Percentiles rank a stretch among this genome's conserved stretches.
phyloP scores from a whole-genome alignment of 2,329 filamentous ascomycete species.

The Fusarium buxicola region DNA sequence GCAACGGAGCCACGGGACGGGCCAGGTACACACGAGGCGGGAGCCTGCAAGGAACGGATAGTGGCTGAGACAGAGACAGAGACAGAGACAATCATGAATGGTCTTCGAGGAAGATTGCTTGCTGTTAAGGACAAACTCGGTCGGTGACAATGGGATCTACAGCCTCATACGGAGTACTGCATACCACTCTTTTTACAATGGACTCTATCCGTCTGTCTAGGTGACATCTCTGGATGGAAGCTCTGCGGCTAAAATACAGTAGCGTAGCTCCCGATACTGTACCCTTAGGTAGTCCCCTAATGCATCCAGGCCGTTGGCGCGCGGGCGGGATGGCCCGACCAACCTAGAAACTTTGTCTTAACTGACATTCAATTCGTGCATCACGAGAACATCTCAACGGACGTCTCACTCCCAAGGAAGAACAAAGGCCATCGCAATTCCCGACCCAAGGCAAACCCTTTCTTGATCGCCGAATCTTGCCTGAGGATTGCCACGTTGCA shows the following conservation, averaged over 20 bases:
- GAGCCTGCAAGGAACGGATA: slow-evolving; percentile 27
- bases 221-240: slow-evolving; percentile 5
- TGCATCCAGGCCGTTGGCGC: slow-evolving; percentile 26
- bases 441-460: not conserved
- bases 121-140: not conserved
- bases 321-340: slow-evolving; percentile 43
- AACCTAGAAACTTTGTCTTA: slow-evolving; percentile 40
- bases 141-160: not conserved
- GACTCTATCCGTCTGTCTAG: not conserved
- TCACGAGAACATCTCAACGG: not conserved
- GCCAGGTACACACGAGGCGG: slow-evolving; percentile 23
- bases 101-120: not conserved
- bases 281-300: slow-evolving; percentile 11
- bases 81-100: slow-evolving; percentile 3
- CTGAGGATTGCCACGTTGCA: slow-evolving; percentile 9
- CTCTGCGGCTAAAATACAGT: not conserved
- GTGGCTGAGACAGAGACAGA: slow-evolving; percentile 11
- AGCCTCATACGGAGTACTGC: not conserved
- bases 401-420: not conserved
- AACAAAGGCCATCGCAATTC: not conserved
- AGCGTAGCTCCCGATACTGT: slow-evolving; percentile 21
- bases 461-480: not conserved
- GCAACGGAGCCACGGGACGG: slow-evolving; percentile 36
- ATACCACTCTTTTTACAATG: not conserved
- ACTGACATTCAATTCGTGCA: not conserved